Conservation (phyloP, 2,329 filamentous ascomycete genomes). For the Fusarium drepaniforme region DNA sequence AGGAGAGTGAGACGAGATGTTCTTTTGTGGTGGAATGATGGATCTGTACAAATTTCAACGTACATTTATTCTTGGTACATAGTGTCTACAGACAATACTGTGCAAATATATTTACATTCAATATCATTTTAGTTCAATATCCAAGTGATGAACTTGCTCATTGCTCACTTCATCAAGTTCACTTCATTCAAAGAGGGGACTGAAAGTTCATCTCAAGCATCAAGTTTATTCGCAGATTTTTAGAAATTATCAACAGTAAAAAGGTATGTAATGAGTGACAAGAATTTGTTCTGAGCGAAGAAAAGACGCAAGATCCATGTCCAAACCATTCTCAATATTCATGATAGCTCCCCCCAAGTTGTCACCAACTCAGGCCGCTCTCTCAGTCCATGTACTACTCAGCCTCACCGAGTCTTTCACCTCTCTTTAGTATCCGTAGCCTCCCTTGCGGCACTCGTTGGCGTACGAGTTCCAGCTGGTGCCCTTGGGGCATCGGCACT, state of each 20-base stretch:
- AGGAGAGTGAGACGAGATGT: conserved; percentile 3
- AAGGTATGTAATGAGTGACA: conserved; percentile 37
- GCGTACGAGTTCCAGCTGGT: conserved; percentile 4
- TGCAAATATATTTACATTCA: conserved; percentile 1
- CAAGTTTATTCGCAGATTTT: conserved; percentile 26
- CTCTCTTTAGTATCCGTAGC: conserved; percentile 4
- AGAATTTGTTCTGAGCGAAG: conserved; percentile 21
- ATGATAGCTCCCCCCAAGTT: conserved; percentile 5
- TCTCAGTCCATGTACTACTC: too few relatives aligned
- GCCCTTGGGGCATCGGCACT: conserved; percentile 28
- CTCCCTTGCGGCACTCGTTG: conserved; percentile 31
- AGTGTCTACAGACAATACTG: conserved; percentile 28
- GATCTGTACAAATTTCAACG: conserved; percentile 20
- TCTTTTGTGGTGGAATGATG: conserved; percentile 28
- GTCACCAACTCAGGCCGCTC: neutral
- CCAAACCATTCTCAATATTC: conserved; percentile 15
- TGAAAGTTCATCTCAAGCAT: neutral
- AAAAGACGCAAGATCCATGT: conserved; percentile 10
- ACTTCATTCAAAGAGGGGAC: too few relatives aligned
- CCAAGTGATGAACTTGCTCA: too few relatives aligned
- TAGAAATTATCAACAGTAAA: conserved; percentile 34
- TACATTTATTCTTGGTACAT: conserved; percentile 43
- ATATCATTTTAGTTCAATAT: neutral
- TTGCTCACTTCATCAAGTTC: too few relatives aligned
- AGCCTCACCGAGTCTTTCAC: neutral